Percentiles rank a stretch among this genome's conserved stretches.
Evolutionary conservation across 2,329 filamentous ascomycete species (phyloP).

Genomic region (Diaporthe sp.): DNA sequence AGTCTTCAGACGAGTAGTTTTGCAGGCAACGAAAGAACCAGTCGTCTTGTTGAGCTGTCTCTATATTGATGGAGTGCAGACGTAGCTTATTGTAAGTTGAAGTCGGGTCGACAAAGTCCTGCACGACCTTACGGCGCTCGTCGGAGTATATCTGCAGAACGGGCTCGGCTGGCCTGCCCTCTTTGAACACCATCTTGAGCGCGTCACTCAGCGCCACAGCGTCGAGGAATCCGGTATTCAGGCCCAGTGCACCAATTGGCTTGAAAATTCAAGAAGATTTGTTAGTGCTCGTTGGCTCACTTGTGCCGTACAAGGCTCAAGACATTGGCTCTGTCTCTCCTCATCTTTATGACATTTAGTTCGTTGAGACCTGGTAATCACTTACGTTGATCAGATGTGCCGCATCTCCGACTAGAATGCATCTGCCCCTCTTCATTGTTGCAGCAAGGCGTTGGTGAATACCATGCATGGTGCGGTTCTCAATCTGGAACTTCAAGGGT

Average conservation of each 20-base stretch:
- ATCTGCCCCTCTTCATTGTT: neutral
- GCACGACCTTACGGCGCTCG: conserved; percentile 1
- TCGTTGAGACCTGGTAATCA: neutral
- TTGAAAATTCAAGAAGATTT: neutral
- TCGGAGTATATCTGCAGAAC: neutral
- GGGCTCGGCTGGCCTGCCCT: neutral
- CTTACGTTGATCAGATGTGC: neutral
- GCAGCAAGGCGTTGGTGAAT: conserved; percentile 13
- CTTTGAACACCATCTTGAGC: neutral
- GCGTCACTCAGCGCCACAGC: conserved; percentile 5
- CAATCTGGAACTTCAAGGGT: neutral
- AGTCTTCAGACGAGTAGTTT: neutral
- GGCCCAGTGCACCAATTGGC: neutral
- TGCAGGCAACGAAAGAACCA: neutral
- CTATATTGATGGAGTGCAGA: neutral
- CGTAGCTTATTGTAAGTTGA: neutral
- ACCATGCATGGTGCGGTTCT: neutral
- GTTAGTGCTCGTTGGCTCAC: neutral
- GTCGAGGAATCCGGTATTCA: neutral
- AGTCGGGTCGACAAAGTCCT: neutral
- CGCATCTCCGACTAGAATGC: neutral
- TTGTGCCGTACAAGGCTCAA: neutral
- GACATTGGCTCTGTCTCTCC: neutral
- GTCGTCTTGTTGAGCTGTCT: neutral
- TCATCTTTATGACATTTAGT: neutral